Base-by-base conservation (phyloP, 495 filamentous ascomycete genomes). In the Penicillium daleae region DNA sequence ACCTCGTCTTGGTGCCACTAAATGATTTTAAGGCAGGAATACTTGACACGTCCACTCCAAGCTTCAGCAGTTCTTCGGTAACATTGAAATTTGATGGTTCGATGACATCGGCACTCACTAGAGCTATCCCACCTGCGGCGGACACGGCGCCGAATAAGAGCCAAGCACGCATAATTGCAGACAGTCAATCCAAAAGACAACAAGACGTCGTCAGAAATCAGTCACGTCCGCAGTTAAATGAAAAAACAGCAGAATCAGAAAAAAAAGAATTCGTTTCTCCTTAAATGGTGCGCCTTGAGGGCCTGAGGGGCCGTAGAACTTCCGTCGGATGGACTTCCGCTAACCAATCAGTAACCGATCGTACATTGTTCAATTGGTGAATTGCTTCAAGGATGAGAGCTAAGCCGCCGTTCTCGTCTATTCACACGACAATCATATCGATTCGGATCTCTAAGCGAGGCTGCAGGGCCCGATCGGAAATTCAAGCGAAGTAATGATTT, bases 21-120 rank as follows among this genome's bases (percentile, higher is more conserved):
- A 61, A 57, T 3, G 61, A 53, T 10, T 63, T n/a, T 26, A 70
- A 48, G 13, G 61, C 65, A 4, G 65, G 65, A 33, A 70, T 67
- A 6, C 37, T 44, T 17, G 60, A 57, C 21, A 68, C 53, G 35
- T 71, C 27, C 1, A 71, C 57, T 1, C 66, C 66, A 15, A 64
- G n/a, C n/a, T 60, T 15, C 17, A 50, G 19, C 24, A 70, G 53
- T 19, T 62, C 67, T 13, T 21, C 44, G 13, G 56, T 51, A 12
- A 70, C 59, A 24, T 62, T 62, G 48, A 70, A 70, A 48, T 63
- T 49, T 0, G 52, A 33, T 6, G 64, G 17, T 46, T 70, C 64
- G 4, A 66, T 35, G 19, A 35, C 24, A 37, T 33, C 52, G 42
- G 56, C 40, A 7, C 55, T 42, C 15, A 53, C 57, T 4, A 60